Evolutionary conservation across 345 rosid genomes (phyloP).

Genomic region (Crucihimalaya himalaica): DNA sequence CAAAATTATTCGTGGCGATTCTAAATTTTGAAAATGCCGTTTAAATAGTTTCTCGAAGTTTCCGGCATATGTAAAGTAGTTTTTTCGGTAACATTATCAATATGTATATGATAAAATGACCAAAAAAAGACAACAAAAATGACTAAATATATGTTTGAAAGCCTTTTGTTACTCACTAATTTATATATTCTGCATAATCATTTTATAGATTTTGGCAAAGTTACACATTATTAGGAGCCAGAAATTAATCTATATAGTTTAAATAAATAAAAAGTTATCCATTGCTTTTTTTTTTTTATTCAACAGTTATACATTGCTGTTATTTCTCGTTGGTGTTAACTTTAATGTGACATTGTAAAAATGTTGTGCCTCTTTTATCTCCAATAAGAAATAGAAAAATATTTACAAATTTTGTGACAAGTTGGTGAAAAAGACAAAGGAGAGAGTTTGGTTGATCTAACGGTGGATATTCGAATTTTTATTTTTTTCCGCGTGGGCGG

Average conservation of each 20-base stretch:
- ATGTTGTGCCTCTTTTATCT: not conserved
- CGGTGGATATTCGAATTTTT: not conserved
- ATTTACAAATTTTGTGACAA: not conserved
- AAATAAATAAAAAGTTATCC: no score
- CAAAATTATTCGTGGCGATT: no score
- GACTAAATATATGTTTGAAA: not conserved
- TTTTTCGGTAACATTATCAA: no score
- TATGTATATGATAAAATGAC: no score
- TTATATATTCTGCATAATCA: not conserved
- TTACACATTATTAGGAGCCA: not conserved
- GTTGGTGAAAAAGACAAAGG: not conserved
- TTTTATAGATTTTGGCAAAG: not conserved
- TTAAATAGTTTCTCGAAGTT: no score
- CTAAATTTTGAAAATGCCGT: no score
- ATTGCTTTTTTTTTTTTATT: no score
- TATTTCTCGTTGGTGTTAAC: not conserved
- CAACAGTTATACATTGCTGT: not conserved
- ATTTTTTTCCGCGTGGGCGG: not conserved
- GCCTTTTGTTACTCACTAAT: not conserved
- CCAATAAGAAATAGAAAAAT: not conserved
- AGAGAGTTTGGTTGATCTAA: not conserved
- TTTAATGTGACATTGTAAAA: not conserved
- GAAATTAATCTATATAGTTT: not conserved
- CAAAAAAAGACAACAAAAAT: no score
- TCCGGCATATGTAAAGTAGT: no score